Evolutionary conservation across 495 filamentous ascomycete species (phyloP), one percentile per base, ranked within the genome.

Genomic region (Achaetomiella virescens): DNA sequence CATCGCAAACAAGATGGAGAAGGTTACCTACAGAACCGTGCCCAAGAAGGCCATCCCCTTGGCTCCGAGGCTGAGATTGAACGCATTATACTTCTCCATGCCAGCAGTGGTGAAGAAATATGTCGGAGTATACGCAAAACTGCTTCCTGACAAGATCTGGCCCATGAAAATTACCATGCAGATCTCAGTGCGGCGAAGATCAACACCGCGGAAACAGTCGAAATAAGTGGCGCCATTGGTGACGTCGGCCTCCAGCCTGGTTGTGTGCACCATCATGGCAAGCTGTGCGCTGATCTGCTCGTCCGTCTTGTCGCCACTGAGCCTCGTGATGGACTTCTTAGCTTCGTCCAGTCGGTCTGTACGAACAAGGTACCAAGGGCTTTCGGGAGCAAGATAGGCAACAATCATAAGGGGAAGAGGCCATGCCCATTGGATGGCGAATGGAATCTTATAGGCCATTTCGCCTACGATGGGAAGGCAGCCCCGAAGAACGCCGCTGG

Each of bases 381-480:
- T 80, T 60, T 83, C 86, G 0, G 86, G 83, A 6, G 78, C 74
- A 38, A 78, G 71, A 51, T 66, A 3, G 27, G 82, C 71, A 3
- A 78, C 72, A 36, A 84, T 64, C 24, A 87, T 75, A 10, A 84
- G 72, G 3, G 80, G 64, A 8, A 27, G 14, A 6, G 83, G 81
- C 80, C 83, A 87, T 44, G 85, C 75, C 84, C 84, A 87, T 63
- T 87, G 84, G 52, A 84, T 47, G 7, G 77, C 81, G 51, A 84
- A 86, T 1, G 80, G 78, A 46, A 81, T 81, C 11, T 77, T 74
- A 50, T 83, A 85, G 0, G 72, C 74, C 77, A 75, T 78, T 42
- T 79, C 67, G 31, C n/a, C n/a, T 4, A 6, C 54, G 52, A 7
- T 64, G 64, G 48, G 67, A 61, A 61, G 72, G 17, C 72, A 74